These are phyloP conservation scores for Lathyrus sativus DNA, from an alignment of 306 rosid species.

Conservation along the genomic window DNA sequence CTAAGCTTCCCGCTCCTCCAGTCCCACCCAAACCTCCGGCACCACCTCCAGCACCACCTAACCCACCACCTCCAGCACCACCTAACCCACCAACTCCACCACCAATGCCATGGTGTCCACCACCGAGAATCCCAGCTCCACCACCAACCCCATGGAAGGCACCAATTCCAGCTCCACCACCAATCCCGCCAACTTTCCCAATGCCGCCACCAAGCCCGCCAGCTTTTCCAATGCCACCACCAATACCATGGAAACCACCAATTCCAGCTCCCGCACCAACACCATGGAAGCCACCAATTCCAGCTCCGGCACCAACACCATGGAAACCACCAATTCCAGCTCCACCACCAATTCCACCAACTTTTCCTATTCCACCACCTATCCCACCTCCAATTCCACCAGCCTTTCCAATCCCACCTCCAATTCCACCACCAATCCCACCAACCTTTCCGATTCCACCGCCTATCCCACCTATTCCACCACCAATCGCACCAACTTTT, in stretches of 20 bases:
- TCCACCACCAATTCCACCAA: not conserved
- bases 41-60: slow-evolving; percentile 42
- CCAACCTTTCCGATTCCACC: slow-evolving; percentile 19
- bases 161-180: slow-evolving; percentile 45
- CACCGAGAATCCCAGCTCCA: slow-evolving; percentile 10
- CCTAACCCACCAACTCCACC: slow-evolving; percentile 15
- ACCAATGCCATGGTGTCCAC: slow-evolving; percentile 21
- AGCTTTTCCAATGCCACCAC: not conserved
- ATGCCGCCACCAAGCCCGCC: slow-evolving; percentile 31
- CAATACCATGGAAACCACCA: slow-evolving; percentile 2
- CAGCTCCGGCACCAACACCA: slow-evolving; percentile 31
- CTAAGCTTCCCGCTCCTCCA: slow-evolving; percentile 13
- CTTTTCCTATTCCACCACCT: not conserved
- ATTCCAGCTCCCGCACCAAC: slow-evolving; percentile 9
- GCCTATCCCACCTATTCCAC: slow-evolving; percentile 27
- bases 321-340: slow-evolving; percentile 39
- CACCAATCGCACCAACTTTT: slow-evolving; percentile 16
- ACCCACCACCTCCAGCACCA: slow-evolving; percentile 3
- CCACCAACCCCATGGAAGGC: slow-evolving; percentile 19
- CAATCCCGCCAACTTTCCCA: slow-evolving; percentile 1
- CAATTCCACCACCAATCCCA: slow-evolving; percentile 17
- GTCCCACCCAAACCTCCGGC: slow-evolving; percentile 35
- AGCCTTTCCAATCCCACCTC: slow-evolving; percentile 9
- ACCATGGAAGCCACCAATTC: slow-evolving; percentile 35
- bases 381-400: slow-evolving; percentile 7